Percentiles rank a stretch among this genome's conserved stretches.
These are phyloP conservation scores for Saccharomyces paradoxus DNA, from an alignment of 805 yeast species.

Conservation along the genomic window DNA sequence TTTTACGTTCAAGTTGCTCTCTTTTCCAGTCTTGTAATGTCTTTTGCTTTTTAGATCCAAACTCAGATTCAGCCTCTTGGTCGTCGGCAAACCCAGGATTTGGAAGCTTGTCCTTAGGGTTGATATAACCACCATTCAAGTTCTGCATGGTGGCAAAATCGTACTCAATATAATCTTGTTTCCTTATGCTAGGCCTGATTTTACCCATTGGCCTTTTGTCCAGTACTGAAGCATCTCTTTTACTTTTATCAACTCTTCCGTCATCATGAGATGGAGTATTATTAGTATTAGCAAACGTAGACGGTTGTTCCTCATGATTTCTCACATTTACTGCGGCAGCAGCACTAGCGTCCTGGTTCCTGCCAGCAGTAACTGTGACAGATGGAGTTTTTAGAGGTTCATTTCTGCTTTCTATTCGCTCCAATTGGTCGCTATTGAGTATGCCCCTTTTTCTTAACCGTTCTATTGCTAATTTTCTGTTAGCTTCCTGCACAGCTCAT, in stretches of 20 bases:
- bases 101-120: constrained; percentile 20
- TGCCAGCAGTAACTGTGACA: neutral
- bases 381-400: constrained; percentile 1
- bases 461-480: constrained; percentile 55
- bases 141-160: constrained; percentile 91
- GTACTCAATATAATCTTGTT: constrained; percentile 67
- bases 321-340: neutral
- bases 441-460: constrained; percentile 43
- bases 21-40: constrained; percentile 49
- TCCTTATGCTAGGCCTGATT: constrained; percentile 43
- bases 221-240: neutral
- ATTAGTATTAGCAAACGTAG: neutral
- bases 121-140: constrained; percentile 75
- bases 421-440: constrained; percentile 15
- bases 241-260: neutral
- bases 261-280: neutral
- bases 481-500: constrained; percentile 41
- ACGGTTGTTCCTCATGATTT: neutral
- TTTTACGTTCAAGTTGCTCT: constrained; percentile 48
- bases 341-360: neutral
- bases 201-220: constrained; percentile 20
- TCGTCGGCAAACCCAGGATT: constrained; percentile 24
- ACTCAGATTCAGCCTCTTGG: constrained; percentile 15
- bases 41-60: constrained; percentile 26
- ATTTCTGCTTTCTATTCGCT: constrained; percentile 19